Evolutionary conservation across 2,329 filamentous ascomycete genomes (phyloP).

Genomic region (Phialophora verrucosa): DNA sequence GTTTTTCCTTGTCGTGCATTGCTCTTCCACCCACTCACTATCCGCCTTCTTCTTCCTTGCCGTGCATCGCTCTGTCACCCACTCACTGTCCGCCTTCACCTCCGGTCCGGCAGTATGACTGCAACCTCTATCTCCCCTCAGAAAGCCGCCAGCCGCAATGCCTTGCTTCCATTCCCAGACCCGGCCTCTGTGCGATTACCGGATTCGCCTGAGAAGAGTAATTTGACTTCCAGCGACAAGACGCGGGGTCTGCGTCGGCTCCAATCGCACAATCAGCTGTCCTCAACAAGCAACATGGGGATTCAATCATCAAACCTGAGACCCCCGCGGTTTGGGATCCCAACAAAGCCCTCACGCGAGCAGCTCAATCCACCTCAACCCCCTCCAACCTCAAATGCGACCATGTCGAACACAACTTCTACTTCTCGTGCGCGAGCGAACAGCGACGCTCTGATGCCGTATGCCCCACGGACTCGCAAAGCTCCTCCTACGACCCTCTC

Average conservation of each 20-base stretch:
- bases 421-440: constrained; percentile 64
- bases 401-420: constrained; percentile 39
- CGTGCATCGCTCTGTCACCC: constrained; percentile 2
- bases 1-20: constrained; percentile 21
- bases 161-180: constrained; percentile 31
- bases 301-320: constrained; percentile 42
- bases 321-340: constrained; percentile 20
- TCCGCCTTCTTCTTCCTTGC: constrained; percentile 22
- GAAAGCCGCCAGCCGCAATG: constrained; percentile 33
- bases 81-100: constrained; percentile 9
- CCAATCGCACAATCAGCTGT: constrained; percentile 74
- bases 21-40: constrained; percentile 7
- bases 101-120: constrained; percentile 25
- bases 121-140: constrained; percentile 33
- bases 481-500: constrained; percentile 39
- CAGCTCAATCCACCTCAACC: constrained; percentile 55
- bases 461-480: constrained; percentile 42
- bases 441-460: constrained; percentile 66
- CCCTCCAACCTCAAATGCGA: constrained; percentile 47
- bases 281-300: constrained; percentile 51
- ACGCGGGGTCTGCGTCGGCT: constrained; percentile 73
- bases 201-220: constrained; percentile 36
- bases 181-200: constrained; percentile 29
- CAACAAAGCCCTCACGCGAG: constrained; percentile 33
- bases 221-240: constrained; percentile 66